Conservation (phyloP, 108 stramenopile species). For the Fistulifera solaris region DNA sequence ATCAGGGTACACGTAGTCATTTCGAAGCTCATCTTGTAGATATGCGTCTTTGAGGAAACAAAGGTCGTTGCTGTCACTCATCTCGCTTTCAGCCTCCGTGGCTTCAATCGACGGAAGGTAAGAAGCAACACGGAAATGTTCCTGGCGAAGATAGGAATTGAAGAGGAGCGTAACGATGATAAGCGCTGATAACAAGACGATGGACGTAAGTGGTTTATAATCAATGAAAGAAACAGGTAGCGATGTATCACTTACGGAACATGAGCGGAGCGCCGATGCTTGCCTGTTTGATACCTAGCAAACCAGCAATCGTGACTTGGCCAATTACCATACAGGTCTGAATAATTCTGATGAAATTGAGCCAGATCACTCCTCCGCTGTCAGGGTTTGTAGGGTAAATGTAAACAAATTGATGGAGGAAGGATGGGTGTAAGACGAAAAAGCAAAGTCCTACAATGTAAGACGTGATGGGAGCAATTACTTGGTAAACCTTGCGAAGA, state of each 20-base stretch:
- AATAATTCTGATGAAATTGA: constrained; percentile 19
- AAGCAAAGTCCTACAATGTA: constrained; percentile 45
- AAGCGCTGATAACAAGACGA: neutral
- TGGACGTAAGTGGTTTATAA: too few relatives aligned
- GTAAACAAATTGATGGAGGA: constrained; percentile 58
- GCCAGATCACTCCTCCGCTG: constrained; percentile 53
- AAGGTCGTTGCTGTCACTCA: neutral
- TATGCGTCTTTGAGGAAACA: constrained; percentile 5
- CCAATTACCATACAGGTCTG: constrained; percentile 36
- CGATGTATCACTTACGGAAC: constrained; percentile 6
- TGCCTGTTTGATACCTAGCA: constrained; percentile 22
- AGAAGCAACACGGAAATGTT: constrained; percentile 41
- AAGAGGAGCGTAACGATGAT: constrained; percentile 37
- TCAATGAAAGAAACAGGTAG: too few relatives aligned
- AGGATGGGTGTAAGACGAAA: constrained; percentile 32
- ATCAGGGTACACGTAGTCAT: neutral
- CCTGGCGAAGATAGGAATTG: constrained; percentile 41
- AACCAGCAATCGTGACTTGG: constrained; percentile 29
- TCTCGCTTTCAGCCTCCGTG: constrained; percentile 3
- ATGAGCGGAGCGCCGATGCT: constrained; percentile 18
- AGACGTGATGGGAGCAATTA: constrained; percentile 49
- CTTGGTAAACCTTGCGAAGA: constrained; percentile 29
- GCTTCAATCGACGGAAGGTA: constrained; percentile 30
- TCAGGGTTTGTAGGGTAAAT: constrained; percentile 57
- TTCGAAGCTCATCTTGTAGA: constrained; percentile 1